phyloP scores from a whole-genome alignment of 2,329 filamentous ascomycete genomes.

The Hyphodiscus sp. region DNA sequence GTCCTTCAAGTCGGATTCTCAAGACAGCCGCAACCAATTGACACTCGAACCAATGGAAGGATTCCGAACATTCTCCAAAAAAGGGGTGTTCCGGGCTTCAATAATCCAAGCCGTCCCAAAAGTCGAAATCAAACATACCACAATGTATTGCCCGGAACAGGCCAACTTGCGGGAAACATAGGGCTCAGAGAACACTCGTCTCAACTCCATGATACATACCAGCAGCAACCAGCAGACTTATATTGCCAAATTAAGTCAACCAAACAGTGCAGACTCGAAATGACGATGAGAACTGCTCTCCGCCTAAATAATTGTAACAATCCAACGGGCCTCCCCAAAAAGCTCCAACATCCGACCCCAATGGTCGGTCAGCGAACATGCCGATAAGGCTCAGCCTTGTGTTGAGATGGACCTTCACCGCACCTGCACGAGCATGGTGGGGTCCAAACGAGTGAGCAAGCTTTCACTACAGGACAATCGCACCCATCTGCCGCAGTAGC shows the following conservation, averaged over 20 bases:
- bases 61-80: background rate
- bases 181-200: background rate
- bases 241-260: background rate
- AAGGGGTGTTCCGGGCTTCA: no score
- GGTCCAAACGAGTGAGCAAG: background rate
- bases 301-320: background rate
- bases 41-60: background rate
- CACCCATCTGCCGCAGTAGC: background rate
- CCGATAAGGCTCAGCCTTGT: background rate
- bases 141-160: background rate
- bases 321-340: background rate
- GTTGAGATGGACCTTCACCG: background rate
- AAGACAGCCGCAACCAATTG: no score
- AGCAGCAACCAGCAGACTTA: background rate
- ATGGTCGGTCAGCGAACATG: background rate
- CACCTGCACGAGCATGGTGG: background rate
- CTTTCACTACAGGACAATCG: background rate
- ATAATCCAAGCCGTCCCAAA: background rate
- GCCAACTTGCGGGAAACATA: background rate
- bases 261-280: background rate
- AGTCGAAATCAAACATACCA: background rate
- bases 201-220: background rate
- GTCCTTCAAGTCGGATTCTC: no score
- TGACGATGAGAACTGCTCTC: background rate
- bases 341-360: background rate